Evolutionary conservation across 1,284 basidiomycete genomes (phyloP).

Genomic region (Marasmius fiardii): DNA sequence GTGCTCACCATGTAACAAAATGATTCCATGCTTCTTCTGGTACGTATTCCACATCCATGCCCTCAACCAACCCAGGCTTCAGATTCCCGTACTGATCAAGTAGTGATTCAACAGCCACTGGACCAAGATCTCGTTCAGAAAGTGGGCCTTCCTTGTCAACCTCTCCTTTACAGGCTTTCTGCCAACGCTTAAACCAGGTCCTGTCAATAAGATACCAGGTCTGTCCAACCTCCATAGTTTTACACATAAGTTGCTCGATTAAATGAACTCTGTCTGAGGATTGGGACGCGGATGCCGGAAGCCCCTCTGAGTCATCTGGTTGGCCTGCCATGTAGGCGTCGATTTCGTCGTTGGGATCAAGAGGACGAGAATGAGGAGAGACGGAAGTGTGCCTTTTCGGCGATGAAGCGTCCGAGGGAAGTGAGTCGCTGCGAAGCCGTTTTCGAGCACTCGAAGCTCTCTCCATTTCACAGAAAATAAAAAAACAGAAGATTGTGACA

Average conservation of each 20-base stretch:
- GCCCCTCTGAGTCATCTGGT: slow-evolving; percentile 38
- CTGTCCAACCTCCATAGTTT: slow-evolving; percentile 59
- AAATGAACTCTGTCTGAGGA: slow-evolving; percentile 41
- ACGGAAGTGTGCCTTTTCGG: slow-evolving; percentile 38
- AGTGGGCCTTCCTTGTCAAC: slow-evolving; percentile 63
- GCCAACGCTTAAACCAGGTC: slow-evolving; percentile 75
- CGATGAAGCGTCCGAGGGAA: slow-evolving; percentile 44
- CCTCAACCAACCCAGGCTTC: slow-evolving; percentile 50
- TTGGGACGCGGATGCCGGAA: slow-evolving; percentile 20
- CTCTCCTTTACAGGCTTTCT: slow-evolving; percentile 63
- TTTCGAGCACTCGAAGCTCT: slow-evolving; percentile 32
- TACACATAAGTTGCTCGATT: slow-evolving; percentile 44
- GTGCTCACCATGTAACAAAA: slow-evolving; percentile 63
- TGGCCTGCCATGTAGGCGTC: slow-evolving; percentile 75
- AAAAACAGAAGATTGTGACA: slow-evolving; percentile 26
- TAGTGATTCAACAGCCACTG: slow-evolving; percentile 72
- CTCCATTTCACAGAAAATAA: slow-evolving; percentile 26
- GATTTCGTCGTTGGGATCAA: slow-evolving; percentile 39
- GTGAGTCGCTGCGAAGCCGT: slow-evolving; percentile 45
- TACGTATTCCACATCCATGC: slow-evolving; percentile 77
- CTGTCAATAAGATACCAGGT: slow-evolving; percentile 77
- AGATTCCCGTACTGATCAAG: slow-evolving; percentile 54
- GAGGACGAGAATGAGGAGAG: slow-evolving; percentile 6
- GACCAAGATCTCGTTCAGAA: slow-evolving; percentile 61
- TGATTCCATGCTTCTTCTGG: slow-evolving; percentile 72